phyloP scores from a whole-genome alignment of 2,329 filamentous ascomycete genomes.

The Penicillium nordicum region DNA sequence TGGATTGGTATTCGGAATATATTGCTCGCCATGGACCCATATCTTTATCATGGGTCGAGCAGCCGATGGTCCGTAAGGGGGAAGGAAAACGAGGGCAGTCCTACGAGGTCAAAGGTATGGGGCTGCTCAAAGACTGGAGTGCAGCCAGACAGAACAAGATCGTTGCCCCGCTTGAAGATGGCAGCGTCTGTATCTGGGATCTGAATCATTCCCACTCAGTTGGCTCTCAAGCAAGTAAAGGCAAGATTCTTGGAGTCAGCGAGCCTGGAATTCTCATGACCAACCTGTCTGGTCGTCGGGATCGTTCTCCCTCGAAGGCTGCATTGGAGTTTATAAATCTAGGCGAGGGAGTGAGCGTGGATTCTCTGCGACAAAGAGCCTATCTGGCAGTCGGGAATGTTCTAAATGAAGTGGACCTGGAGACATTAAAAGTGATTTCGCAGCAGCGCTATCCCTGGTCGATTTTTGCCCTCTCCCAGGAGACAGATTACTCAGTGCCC shows the following conservation, averaged over 20 bases:
- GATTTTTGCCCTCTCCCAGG: constrained; percentile 74
- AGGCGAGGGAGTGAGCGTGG: constrained; percentile 78
- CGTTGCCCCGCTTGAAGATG: constrained; percentile 78
- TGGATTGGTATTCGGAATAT: constrained; percentile 87
- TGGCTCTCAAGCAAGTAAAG: constrained; percentile 42
- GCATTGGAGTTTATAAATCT: constrained; percentile 47
- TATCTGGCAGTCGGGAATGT: constrained; percentile 77
- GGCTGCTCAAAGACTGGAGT: constrained; percentile 58
- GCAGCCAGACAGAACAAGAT: constrained; percentile 57
- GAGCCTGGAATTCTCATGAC: constrained; percentile 63
- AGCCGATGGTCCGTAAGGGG: constrained; percentile 45
- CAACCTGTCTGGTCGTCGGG: constrained; percentile 63
- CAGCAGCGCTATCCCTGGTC: constrained; percentile 73
- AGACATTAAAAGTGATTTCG: constrained; percentile 66
- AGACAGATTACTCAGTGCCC: constrained; percentile 63
- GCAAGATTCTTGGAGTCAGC: constrained; percentile 63
- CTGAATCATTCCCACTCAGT: constrained; percentile 47
- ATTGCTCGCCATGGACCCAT: constrained; percentile 75
- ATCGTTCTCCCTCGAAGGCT: constrained; percentile 27
- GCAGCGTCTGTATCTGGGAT: constrained; percentile 85
- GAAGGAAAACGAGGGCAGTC: constrained; percentile 38
- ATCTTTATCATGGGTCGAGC: constrained; percentile 73
- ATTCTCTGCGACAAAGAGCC: constrained; percentile 63
- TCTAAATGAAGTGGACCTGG: constrained; percentile 78
- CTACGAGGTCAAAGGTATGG: constrained; percentile 70